Percentiles rank a stretch among this genome's conserved stretches.
Evolutionary conservation across 768 basidiomycete species (phyloP).

Genomic region (Boletus bicolor): DNA sequence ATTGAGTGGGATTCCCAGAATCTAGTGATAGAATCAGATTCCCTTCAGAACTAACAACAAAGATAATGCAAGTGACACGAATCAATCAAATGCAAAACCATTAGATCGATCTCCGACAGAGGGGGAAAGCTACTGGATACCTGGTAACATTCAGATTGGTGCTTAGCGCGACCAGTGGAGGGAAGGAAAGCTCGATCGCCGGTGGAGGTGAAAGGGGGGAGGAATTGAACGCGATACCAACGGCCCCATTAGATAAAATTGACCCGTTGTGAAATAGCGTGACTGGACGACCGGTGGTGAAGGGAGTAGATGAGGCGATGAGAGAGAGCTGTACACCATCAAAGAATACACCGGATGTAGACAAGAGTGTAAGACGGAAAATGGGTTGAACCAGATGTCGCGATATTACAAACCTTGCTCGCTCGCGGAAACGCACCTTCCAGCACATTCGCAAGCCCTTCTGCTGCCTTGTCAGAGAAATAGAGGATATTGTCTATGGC

Average conservation of each 20-base stretch:
- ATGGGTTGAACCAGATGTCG: neutral
- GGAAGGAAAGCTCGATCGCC: constrained; percentile 27
- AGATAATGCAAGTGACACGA: neutral
- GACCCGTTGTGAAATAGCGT: constrained; percentile 61
- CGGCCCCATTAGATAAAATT: constrained; percentile 61
- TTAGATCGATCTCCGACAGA: neutral
- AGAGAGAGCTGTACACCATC: constrained; percentile 53
- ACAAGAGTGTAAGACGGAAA: constrained; percentile 1
- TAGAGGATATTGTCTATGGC: constrained; percentile 40
- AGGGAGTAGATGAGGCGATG: constrained; percentile 71
- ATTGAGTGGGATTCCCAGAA: constrained; percentile 53
- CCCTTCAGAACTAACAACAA: constrained; percentile 51
- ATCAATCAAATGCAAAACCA: neutral
- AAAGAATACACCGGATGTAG: neutral
- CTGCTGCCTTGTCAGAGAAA: constrained; percentile 55
- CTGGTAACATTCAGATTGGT: constrained; percentile 48
- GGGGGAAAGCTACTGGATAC: constrained; percentile 32
- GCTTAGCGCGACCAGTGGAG: constrained; percentile 45
- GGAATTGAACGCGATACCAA: constrained; percentile 54
- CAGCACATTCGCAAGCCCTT: constrained; percentile 51
- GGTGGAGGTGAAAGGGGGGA: constrained; percentile 12
- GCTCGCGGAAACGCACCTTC: constrained; percentile 39
- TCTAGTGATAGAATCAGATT: constrained; percentile 66
- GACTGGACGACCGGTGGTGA: constrained; percentile 70
- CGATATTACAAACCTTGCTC: constrained; percentile 42